phyloP scores from a whole-genome alignment of 106 monocot genomes.

The Gastrodia elata region DNA sequence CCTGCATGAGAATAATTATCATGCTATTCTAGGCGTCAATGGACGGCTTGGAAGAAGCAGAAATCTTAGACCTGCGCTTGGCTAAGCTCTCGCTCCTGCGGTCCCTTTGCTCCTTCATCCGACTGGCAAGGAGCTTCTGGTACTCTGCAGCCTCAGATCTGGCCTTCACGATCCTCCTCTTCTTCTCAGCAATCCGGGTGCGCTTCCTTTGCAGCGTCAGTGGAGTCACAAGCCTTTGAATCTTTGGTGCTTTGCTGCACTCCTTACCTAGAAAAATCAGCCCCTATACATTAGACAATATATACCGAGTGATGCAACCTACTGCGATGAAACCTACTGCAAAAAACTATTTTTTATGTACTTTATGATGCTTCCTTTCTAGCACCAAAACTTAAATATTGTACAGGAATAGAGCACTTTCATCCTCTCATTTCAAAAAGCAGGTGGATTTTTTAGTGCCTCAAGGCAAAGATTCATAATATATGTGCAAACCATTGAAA shows the following conservation, averaged over 20 bases:
- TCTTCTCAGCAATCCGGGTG: slow-evolving; percentile 21
- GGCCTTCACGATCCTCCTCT: slow-evolving; percentile 23
- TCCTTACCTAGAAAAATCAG: slow-evolving; percentile 14
- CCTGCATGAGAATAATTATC: background rate
- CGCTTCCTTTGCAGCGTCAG: slow-evolving; percentile 24
- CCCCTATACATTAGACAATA: too few species aligned
- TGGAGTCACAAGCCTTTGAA: slow-evolving; percentile 26
- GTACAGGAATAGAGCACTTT: too few species aligned
- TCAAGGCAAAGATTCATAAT: too few species aligned
- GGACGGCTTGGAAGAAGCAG: slow-evolving; percentile 18
- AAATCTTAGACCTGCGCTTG: slow-evolving; percentile 21
- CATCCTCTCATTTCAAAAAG: too few species aligned
- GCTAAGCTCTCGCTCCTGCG: slow-evolving; percentile 26
- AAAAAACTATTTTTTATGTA: too few species aligned
- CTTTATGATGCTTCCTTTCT: too few species aligned
- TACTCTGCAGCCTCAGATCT: slow-evolving; percentile 24
- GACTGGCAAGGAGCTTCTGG: slow-evolving; percentile 24
- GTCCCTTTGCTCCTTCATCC: slow-evolving; percentile 29
- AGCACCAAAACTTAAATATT: too few species aligned
- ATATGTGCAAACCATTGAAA: too few species aligned
- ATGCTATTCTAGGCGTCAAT: slow-evolving; percentile 8
- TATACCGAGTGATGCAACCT: too few species aligned
- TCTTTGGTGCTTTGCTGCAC: slow-evolving; percentile 23
- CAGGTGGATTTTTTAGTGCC: too few species aligned
- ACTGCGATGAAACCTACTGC: too few species aligned